phyloP scores from a whole-genome alignment of 108 stramenopile genomes.

The Aurantiochytrium sp. region DNA sequence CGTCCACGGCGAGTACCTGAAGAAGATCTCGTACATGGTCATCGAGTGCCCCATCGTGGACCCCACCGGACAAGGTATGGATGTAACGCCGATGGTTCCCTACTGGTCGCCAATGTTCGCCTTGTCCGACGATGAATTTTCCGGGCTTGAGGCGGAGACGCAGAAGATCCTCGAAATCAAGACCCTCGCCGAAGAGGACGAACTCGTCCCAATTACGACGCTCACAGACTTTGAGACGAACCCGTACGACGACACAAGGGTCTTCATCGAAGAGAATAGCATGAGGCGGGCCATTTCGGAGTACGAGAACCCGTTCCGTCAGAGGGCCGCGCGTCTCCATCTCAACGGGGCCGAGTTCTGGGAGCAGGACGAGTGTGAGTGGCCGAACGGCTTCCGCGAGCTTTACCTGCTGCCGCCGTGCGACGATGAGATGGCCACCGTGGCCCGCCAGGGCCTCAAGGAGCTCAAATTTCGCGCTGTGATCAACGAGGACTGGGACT shows the following conservation, averaged over 20 bases:
- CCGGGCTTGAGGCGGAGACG: neutral
- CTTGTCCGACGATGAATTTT: neutral
- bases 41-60: neutral
- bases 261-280: neutral
- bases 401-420: neutral
- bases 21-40: neutral
- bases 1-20: neutral
- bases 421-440: neutral
- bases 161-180: neutral
- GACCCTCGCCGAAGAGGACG: neutral
- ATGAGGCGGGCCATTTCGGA: neutral
- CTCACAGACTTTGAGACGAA: neutral
- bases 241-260: neutral
- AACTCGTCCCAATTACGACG: neutral
- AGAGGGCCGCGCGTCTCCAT: neutral
- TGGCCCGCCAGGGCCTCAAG: neutral
- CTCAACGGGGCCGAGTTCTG: neutral
- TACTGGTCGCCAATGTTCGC: neutral
- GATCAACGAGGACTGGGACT: neutral
- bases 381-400: neutral
- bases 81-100: neutral
- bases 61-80: neutral
- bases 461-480: neutral
- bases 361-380: neutral
- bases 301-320: neutral